Evolutionary conservation across 495 filamentous ascomycete genomes (phyloP).

Genomic region (Penicillium fimorum): DNA sequence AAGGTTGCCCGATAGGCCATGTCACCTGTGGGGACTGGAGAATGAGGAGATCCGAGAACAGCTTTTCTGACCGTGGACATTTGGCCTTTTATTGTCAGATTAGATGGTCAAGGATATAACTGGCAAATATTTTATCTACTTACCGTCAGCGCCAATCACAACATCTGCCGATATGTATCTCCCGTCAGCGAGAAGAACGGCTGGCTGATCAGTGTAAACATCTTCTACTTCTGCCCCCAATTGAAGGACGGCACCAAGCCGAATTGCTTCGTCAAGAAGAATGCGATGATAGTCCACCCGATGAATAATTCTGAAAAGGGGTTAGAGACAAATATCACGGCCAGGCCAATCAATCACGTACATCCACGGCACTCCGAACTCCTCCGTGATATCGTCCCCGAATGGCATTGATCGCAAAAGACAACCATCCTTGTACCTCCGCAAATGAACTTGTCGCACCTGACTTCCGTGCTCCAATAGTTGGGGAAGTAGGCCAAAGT

Average conservation of each 20-base stretch:
- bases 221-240: slow-evolving; percentile 1
- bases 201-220: neutral
- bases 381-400: slow-evolving; percentile 16
- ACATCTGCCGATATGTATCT: slow-evolving; percentile 8
- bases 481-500: slow-evolving; percentile 46
- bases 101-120: slow-evolving; percentile 38
- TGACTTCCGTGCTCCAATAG: slow-evolving; percentile 41
- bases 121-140: slow-evolving; percentile 13
- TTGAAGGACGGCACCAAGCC: slow-evolving; percentile 40
- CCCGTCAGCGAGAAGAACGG: neutral
- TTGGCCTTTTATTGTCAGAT: slow-evolving; percentile 38
- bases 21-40: slow-evolving; percentile 54
- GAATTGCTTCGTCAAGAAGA: slow-evolving; percentile 22
- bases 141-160: slow-evolving; percentile 14
- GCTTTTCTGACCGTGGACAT: slow-evolving; percentile 41
- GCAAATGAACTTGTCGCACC: slow-evolving; percentile 51
- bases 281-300: slow-evolving; percentile 2
- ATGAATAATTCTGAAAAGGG: slow-evolving; percentile 18
- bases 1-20: slow-evolving; percentile 60
- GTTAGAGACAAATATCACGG: neutral
- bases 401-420: slow-evolving; percentile 36
- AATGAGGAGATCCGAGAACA: slow-evolving; percentile 36
- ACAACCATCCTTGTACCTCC: slow-evolving; percentile 51
- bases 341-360: slow-evolving; percentile 7
- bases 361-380: slow-evolving; percentile 28